Evolutionary conservation across 306 rosid species (phyloP).

Genomic region (Cicer arietinum): DNA sequence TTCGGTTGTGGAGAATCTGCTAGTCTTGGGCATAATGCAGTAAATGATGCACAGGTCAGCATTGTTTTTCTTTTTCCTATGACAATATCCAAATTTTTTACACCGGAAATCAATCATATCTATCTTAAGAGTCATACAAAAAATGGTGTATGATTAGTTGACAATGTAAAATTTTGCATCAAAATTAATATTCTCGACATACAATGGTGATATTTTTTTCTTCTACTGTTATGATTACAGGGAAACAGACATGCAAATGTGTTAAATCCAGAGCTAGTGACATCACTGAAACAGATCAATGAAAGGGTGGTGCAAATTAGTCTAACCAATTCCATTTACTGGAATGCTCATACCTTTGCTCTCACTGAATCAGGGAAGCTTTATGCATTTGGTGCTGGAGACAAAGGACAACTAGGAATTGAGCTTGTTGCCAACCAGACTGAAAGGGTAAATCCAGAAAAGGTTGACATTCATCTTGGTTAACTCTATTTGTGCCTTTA

Average conservation of each 20-base stretch:
- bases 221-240: constrained; percentile 53
- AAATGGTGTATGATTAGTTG: too few relatives aligned
- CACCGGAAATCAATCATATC: too few relatives aligned
- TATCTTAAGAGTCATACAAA: too few relatives aligned
- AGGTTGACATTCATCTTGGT: constrained; percentile 78
- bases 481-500: constrained; percentile 44
- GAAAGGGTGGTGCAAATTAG: constrained; percentile 91
- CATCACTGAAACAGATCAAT: constrained; percentile 68
- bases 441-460: constrained; percentile 81
- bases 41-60: constrained; percentile 67
- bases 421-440: constrained; percentile 75
- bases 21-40: constrained; percentile 82
- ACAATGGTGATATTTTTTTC: background rate
- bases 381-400: constrained; percentile 91
- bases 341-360: constrained; percentile 97
- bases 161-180: too few relatives aligned
- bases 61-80: constrained; percentile 30
- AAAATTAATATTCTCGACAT: background rate
- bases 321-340: constrained; percentile 83
- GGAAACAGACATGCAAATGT: constrained; percentile 73
- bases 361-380: constrained; percentile 92
- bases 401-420: constrained; percentile 91
- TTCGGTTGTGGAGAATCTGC: constrained; percentile 97
- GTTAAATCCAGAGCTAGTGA: constrained; percentile 74
- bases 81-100: background rate